Conservation (phyloP, 495 filamentous ascomycete genomes). For the Apodospora peruviana region DNA sequence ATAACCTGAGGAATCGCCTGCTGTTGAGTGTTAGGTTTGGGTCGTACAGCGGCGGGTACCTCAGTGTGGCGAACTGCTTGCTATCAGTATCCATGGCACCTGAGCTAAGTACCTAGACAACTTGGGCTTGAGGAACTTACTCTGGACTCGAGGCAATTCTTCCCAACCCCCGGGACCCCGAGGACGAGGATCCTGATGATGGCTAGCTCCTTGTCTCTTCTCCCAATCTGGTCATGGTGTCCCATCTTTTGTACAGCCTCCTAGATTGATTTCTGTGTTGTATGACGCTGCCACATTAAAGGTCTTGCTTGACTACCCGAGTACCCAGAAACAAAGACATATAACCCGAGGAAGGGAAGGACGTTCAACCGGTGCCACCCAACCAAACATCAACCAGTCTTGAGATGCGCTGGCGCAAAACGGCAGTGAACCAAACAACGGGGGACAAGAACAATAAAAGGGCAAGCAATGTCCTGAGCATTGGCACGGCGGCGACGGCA, state of each 20-base stretch:
- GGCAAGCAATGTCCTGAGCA: background rate
- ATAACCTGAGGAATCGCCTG: constrained; percentile 15
- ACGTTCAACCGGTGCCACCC: constrained; percentile 2
- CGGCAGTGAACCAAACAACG: background rate
- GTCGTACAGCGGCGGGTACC: constrained; percentile 22
- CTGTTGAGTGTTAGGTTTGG: constrained; percentile 16
- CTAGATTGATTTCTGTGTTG: too few relatives aligned
- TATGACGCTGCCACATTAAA: too few relatives aligned
- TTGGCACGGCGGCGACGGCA: too few relatives aligned
- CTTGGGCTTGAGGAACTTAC: constrained; percentile 9
- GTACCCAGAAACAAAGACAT: too few relatives aligned
- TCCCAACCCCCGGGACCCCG: constrained; percentile 19
- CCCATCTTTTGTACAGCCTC: background rate
- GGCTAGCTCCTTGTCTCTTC: constrained; percentile 4
- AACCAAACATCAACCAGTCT: constrained; percentile 8
- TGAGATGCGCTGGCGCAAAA: constrained; percentile 6
- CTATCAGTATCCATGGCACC: too few relatives aligned
- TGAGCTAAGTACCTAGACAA: too few relatives aligned
- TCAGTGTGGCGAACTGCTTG: constrained; percentile 21
- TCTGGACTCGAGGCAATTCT: constrained; percentile 21
- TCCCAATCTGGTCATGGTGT: constrained; percentile 4
- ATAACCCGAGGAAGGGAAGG: background rate
- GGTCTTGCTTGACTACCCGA: too few relatives aligned
- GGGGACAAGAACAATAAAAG: constrained; percentile 5
- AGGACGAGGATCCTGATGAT: constrained; percentile 21